Evolutionary conservation across 2,329 filamentous ascomycete species (phyloP).

Genomic region (Apiospora sp.): DNA sequence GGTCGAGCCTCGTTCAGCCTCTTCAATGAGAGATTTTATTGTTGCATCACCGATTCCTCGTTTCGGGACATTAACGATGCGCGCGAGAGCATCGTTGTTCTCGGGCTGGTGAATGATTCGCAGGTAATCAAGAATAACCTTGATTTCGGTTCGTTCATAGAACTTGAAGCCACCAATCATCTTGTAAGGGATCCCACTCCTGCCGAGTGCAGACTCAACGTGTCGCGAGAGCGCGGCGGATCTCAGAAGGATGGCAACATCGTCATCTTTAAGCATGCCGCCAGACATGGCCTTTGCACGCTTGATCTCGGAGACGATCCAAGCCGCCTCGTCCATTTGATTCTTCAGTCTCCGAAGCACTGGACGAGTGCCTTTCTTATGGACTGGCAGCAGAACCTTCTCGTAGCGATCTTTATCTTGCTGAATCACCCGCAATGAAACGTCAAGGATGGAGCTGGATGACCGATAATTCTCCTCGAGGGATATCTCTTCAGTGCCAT

Average conservation of each 20-base stretch:
- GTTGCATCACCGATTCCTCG: slow-evolving; percentile 84
- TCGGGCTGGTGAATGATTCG: slow-evolving; percentile 84
- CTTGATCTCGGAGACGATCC: slow-evolving; percentile 87
- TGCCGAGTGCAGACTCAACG: slow-evolving; percentile 84
- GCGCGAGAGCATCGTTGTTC: slow-evolving; percentile 84
- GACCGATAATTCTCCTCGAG: slow-evolving; percentile 96
- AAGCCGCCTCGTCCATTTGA: slow-evolving; percentile 78
- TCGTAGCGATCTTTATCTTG: slow-evolving; percentile 84
- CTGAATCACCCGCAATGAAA: slow-evolving; percentile 86
- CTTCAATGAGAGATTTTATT: slow-evolving; percentile 75
- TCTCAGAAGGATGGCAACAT: slow-evolving; percentile 87
- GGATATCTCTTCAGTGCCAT: slow-evolving; percentile 80
- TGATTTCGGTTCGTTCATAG: slow-evolving; percentile 90
- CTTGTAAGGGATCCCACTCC: slow-evolving; percentile 82
- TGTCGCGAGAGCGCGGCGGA: slow-evolving; percentile 83
- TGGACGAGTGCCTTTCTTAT: slow-evolving; percentile 79
- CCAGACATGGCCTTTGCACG: slow-evolving; percentile 76
- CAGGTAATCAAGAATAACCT: slow-evolving; percentile 86
- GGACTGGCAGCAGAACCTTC: slow-evolving; percentile 82
- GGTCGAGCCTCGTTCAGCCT: slow-evolving; percentile 74
- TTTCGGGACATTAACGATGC: slow-evolving; percentile 85
- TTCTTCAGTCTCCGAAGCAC: slow-evolving; percentile 79
- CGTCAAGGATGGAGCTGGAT: slow-evolving; percentile 81
- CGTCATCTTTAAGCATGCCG: slow-evolving; percentile 73
- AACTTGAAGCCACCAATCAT: slow-evolving; percentile 94